Base-by-base conservation (phyloP, 2,329 filamentous ascomycete species). In the Fusarium equiseti region DNA sequence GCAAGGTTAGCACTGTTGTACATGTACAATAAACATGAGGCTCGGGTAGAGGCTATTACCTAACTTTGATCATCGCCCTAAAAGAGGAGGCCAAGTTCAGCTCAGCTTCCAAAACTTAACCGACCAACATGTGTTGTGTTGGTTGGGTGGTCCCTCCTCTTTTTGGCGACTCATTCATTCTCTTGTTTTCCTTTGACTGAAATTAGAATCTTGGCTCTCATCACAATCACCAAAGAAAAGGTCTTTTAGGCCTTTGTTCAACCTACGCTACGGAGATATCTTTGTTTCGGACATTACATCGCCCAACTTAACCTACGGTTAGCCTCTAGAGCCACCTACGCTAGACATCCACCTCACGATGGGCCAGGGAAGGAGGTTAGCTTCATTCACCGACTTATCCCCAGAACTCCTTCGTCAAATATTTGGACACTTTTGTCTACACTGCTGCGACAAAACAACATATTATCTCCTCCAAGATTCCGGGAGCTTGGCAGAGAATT, bases 381-480 rank as follows among this genome's bases (percentile, higher is more conserved):
- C 55, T 26, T 35, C 27, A 22, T 49, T 72, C 29, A 16, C 15
- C 18, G 32, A 55, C 45, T 38, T 64, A 7, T 61, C 65, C 8
- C 31, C 44, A 13, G 65, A 72, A 22, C n/a, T 72, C 10, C 32
- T 73, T 9, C 16, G 50, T 18, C 43, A 60, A 13, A 61, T 73
- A 22, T 63, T 73, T 42, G 52, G 52, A 3, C 55, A 63, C 26
- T 66, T 69, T n/a, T 71, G 60, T 44, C 22, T 63, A 11, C 71
- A 73, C 49, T 72, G 65, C 43, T 45, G 45, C 10, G 45, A 52
- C 5, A 55, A 52, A 40, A 29, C 24, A 29, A 53, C 44, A 8
- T 64, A 67, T 11, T 64, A 64, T 24, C 26, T 51, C 9, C 26
- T 32, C 3, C 26, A 40, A 12, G 54, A 70, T 11, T 8, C 44